Evolutionary conservation across 176 grass and related monocot species (phyloP).

Genomic region (Saccharum officinarum): DNA sequence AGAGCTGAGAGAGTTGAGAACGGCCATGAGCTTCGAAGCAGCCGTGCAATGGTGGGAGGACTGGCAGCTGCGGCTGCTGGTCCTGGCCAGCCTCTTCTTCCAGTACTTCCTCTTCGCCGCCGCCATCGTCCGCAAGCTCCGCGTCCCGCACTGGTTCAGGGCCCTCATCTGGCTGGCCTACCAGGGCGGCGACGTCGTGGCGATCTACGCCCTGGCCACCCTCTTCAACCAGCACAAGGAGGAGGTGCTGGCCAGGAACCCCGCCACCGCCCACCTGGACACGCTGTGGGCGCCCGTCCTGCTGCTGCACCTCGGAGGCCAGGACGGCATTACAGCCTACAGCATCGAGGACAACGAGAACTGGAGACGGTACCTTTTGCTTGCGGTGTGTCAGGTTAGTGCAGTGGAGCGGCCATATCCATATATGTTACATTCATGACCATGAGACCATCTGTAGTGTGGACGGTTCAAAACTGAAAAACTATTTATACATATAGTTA

Average conservation of each 20-base stretch:
- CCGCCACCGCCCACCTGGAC: neutral
- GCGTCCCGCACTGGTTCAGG: neutral
- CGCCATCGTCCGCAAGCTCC: neutral
- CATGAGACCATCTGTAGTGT: too few relatives aligned
- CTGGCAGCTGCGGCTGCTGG: neutral
- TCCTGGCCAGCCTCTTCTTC: conserved; percentile 13
- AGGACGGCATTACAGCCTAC: neutral
- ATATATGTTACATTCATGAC: neutral
- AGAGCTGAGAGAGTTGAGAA: too few relatives aligned
- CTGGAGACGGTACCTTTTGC: neutral
- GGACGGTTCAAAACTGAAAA: too few relatives aligned
- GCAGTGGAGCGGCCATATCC: neutral
- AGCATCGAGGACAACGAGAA: conserved; percentile 18
- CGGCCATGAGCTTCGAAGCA: neutral
- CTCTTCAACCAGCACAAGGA: conserved; percentile 15
- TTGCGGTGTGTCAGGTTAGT: neutral
- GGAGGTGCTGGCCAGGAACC: neutral
- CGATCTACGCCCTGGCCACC: conserved; percentile 16
- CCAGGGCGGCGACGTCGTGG: neutral
- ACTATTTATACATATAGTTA: too few relatives aligned
- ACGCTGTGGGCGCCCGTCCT: conserved; percentile 22
- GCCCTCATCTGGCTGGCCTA: neutral
- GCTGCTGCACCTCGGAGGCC: conserved; percentile 6
- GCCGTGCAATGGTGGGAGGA: neutral
- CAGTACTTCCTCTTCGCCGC: conserved; percentile 19